Evolutionary conservation across 352 stramenopile genomes (phyloP), one percentile per base, ranked within the genome.

Genomic region (Thalassiosira pacifica): DNA sequence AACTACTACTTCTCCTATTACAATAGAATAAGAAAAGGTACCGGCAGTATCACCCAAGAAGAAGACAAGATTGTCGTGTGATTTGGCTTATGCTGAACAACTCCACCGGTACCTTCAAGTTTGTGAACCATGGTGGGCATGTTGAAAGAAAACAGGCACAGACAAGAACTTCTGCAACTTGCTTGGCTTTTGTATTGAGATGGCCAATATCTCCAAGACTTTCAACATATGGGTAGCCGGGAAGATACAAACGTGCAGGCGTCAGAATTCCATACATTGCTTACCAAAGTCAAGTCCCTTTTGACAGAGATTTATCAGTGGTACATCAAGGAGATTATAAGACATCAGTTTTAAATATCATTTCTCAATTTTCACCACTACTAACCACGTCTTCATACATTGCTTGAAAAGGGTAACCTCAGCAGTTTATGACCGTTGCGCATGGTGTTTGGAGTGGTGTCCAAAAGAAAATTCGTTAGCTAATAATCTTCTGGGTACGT

Each of bases 331-430:
- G 13, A 48, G 6, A 48, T 13, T 13, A n/a, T n/a, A n/a, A n/a
- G n/a, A n/a, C n/a, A n/a, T n/a, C n/a, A n/a, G n/a, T n/a, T n/a
- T n/a, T n/a, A n/a, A n/a, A n/a, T n/a, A n/a, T n/a, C n/a, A n/a
- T n/a, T n/a, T n/a, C n/a, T n/a, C n/a, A n/a, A n/a, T n/a, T n/a
- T n/a, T n/a, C n/a, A n/a, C n/a, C n/a, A n/a, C n/a, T n/a, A n/a
- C n/a, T n/a, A n/a, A n/a, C n/a, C n/a, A n/a, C n/a, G n/a, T n/a
- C n/a, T n/a, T n/a, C n/a, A n/a, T n/a, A n/a, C n/a, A n/a, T n/a
- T n/a, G n/a, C n/a, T n/a, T n/a, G n/a, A n/a, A n/a, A n/a, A n/a
- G 37, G 78, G 83, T 27, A 72, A 80, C 59, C 73, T 82, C 34
- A 74, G 65, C 2, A 24, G 57, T 72, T 29, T n/a, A 63, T 22